Evolutionary conservation across 2,329 filamentous ascomycete genomes (phyloP), one percentile per base, ranked within the genome.

Genomic region (Neofusicoccum kwambonambiense): DNA sequence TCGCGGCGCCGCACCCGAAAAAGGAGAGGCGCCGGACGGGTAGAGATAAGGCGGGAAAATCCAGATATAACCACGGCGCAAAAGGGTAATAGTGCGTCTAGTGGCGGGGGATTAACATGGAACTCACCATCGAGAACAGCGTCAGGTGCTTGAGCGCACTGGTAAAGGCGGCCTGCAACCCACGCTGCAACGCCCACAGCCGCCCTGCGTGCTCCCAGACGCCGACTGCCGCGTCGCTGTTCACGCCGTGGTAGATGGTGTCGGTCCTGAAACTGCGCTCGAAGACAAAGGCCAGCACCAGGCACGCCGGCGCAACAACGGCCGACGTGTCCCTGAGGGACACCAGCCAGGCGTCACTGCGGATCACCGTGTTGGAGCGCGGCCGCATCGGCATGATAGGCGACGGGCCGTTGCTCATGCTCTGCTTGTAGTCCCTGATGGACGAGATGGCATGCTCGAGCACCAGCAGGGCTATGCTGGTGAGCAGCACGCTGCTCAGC

Each of bases 401-500:
- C 39, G 54, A 51, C 31, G 42, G 45, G 4, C 63, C 63, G 22
- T 65, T 61, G 54, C 56, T 61, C 54, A 61, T 50, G 63, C 63
- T 56, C 27, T 42, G 54, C 35, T 65, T 65, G 37, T 39, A 49
- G 47, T 75, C 70, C 19, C 69, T 71, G 13, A 68, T 51, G 7
- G 66, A 67, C 50, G 69, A 72, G 7, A 73, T 67, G 54, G 76
- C 74, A n/a, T 70, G 68, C 60, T 80, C 77, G 41, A 82, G 72
- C 51, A 81, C 69, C 15, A 78, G 69, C n/a, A 81, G 70, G 11
- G 79, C 78, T 4, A 75, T 67, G 3, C 75, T 79, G 17, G 73
- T 71, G 54, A 80, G 76, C 11, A 81, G 70, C 27, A 76, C 75
- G 68, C 78, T 77, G 47, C 79, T 80, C 15, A 81, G 66, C 4